Percentiles rank a stretch among this genome's conserved stretches.
Evolutionary conservation across 768 basidiomycete species (phyloP).

Genomic region (Suillus americanus): DNA sequence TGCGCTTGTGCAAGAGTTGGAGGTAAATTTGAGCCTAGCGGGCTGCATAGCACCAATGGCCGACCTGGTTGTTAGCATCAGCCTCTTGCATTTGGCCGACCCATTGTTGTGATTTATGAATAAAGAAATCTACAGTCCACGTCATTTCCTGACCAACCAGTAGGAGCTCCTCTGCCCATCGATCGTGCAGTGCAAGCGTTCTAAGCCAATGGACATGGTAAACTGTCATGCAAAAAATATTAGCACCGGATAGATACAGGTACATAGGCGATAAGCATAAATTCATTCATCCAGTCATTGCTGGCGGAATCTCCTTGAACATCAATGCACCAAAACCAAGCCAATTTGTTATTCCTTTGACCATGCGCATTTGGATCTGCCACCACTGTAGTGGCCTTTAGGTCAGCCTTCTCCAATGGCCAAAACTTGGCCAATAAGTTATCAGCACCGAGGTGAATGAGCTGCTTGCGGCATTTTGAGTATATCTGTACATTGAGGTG

Average conservation of each 20-base stretch:
- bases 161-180: too few relatives aligned
- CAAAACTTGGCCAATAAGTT: neutral
- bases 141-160: too few relatives aligned
- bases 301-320: neutral
- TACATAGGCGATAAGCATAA: neutral
- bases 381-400: constrained; percentile 1
- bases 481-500: neutral
- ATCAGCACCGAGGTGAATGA: neutral
- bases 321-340: constrained; percentile 13
- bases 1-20: neutral
- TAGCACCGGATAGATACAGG: too few relatives aligned
- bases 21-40: neutral
- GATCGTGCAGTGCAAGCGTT: too few relatives aligned
- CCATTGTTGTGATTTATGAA: too few relatives aligned
- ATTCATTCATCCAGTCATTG: constrained; percentile 12
- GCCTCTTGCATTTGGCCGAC: too few relatives aligned
- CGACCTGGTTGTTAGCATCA: too few relatives aligned
- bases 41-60: too few relatives aligned
- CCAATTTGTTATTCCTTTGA: neutral
- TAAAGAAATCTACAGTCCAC: neutral
- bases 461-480: neutral
- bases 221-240: too few relatives aligned
- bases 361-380: constrained; percentile 1
- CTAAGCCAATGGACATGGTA: too few relatives aligned
- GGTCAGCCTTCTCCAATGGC: neutral